phyloP scores from a whole-genome alignment of 2,329 filamentous ascomycete genomes.

The Colletotrichum lini region DNA sequence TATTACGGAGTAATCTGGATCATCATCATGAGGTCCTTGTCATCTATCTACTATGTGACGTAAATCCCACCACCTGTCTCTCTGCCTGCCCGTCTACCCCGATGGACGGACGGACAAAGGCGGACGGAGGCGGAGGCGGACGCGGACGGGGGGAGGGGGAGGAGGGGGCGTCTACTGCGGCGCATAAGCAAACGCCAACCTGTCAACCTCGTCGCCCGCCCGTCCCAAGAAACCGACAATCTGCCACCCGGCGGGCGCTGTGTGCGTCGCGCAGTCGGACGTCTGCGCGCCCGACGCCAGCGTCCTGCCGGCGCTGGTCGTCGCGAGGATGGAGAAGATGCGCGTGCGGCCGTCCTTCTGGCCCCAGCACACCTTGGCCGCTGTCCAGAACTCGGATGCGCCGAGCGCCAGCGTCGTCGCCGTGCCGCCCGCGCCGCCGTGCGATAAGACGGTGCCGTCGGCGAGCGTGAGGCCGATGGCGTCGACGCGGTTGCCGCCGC shows the following conservation, averaged over 20 bases:
- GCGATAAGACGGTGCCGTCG: constrained; percentile 63
- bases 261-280: constrained; percentile 61
- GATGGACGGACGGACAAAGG: too few species aligned
- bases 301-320: constrained; percentile 63
- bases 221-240: constrained; percentile 69
- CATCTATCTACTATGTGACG: too few species aligned
- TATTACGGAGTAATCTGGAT: too few species aligned
- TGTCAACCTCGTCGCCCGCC: constrained; percentile 69
- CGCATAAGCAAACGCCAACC: constrained; percentile 64
- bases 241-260: constrained; percentile 64
- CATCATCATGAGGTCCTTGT: too few species aligned
- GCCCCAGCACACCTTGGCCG: constrained; percentile 65
- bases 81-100: too few species aligned
- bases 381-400: constrained; percentile 63
- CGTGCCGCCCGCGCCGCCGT: constrained; percentile 69
- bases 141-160: too few species aligned
- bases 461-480: constrained; percentile 62
- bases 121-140: too few species aligned
- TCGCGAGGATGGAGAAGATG: constrained; percentile 69
- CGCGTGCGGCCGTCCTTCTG: constrained; percentile 62
- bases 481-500: constrained; percentile 65
- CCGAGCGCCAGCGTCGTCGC: constrained; percentile 59
- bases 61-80: too few species aligned
- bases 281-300: constrained; percentile 62
- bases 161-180: constrained; percentile 16